phyloP scores from a whole-genome alignment of 2,329 filamentous ascomycete genomes.

The Calonectria ilicicola region DNA sequence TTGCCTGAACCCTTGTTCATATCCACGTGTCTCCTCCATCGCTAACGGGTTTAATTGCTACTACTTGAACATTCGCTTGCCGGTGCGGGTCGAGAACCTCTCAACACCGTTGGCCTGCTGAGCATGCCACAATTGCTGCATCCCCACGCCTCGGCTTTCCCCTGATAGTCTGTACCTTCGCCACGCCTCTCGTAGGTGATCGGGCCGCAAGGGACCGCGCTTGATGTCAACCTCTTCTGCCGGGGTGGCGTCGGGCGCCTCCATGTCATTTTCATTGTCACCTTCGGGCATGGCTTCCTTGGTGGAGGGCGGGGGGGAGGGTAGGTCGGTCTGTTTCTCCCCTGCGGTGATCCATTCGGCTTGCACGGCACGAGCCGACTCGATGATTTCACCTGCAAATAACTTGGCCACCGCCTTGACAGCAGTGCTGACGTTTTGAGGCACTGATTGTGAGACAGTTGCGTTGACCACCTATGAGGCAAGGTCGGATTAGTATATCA shows the following conservation, averaged over 20 bases:
- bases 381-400: slow-evolving; percentile 81
- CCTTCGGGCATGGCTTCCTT: slow-evolving; percentile 48
- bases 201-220: slow-evolving; percentile 74
- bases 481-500: slow-evolving; percentile 19
- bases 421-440: slow-evolving; percentile 78
- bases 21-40: not conserved
- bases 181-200: slow-evolving; percentile 80
- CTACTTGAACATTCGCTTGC: slow-evolving; percentile 65
- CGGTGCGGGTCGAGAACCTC: slow-evolving; percentile 66
- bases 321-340: slow-evolving; percentile 68
- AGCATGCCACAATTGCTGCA: slow-evolving; percentile 70
- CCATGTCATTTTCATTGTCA: slow-evolving; percentile 31
- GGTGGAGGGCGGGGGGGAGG: slow-evolving; percentile 54
- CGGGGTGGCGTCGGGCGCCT: slow-evolving; percentile 36
- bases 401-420: slow-evolving; percentile 82
- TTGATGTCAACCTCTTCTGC: slow-evolving; percentile 43
- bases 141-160: slow-evolving; percentile 73
- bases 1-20: not conserved
- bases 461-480: slow-evolving; percentile 77
- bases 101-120: slow-evolving; percentile 71
- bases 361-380: slow-evolving; percentile 77
- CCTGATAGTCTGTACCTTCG: slow-evolving; percentile 73
- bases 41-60: slow-evolving; percentile 38
- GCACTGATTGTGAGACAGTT: slow-evolving; percentile 83
- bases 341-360: slow-evolving; percentile 75